A percentile compares a stretch with the other conserved stretches of the same genome.
Conservation (phyloP, 306 rosid species). For the Notholithocarpus densiflorus region DNA sequence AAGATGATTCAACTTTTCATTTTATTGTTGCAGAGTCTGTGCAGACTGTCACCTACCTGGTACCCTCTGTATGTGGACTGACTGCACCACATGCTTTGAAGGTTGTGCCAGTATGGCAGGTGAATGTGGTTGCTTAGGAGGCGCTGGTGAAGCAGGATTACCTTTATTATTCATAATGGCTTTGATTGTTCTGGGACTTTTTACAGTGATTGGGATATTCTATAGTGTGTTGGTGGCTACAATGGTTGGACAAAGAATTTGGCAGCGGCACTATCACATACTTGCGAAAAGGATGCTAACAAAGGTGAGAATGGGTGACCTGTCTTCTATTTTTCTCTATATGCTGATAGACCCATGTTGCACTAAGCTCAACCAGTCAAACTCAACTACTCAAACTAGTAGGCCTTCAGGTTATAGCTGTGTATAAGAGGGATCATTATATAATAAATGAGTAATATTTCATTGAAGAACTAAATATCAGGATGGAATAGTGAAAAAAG, state of each 20-base stretch:
- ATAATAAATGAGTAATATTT: background rate
- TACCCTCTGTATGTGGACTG: conserved; percentile 98
- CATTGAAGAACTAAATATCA: background rate
- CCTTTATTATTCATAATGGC: conserved; percentile 87
- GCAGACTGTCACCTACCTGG: conserved; percentile 99
- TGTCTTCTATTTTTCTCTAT: conserved; percentile 9
- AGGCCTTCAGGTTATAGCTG: conserved; percentile 10
- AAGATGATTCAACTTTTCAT: conserved; percentile 12
- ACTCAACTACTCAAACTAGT: background rate
- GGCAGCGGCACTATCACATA: conserved; percentile 99
- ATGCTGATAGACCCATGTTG: conserved; percentile 8
- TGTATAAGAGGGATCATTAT: background rate
- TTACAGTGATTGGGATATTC: conserved; percentile 92
- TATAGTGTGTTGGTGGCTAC: conserved; percentile 98
- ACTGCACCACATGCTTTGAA: conserved; percentile 97
- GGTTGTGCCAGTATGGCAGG: conserved; percentile 93
- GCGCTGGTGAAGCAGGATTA: conserved; percentile 98
- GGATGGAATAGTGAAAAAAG: background rate
- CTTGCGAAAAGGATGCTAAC: conserved; percentile 98
- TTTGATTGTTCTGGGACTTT: conserved; percentile 81
- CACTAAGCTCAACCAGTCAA: conserved; percentile 8
- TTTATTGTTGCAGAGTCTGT: conserved; percentile 63
- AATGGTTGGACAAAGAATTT: conserved; percentile 97
- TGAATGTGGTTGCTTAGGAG: conserved; percentile 97
- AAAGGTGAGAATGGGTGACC: conserved; percentile 54